Conservation (phyloP, 352 stramenopile genomes). For the Globisporangium barbulae region DNA sequence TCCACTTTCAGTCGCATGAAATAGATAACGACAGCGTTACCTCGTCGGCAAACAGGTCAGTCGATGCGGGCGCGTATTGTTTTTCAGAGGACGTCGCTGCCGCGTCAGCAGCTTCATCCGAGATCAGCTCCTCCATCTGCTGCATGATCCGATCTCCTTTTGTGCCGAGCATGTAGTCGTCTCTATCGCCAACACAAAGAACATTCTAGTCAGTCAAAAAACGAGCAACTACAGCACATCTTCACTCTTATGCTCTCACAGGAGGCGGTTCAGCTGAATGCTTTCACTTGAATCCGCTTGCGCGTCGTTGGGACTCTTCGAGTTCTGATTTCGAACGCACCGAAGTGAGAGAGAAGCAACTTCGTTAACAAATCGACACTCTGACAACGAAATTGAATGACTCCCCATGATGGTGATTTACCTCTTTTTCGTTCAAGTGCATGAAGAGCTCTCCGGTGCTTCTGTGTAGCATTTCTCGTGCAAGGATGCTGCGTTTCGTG, state of each 20-base stretch:
- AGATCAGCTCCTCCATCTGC: conserved; percentile 42
- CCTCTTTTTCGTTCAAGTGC: not conserved
- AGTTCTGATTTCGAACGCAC: not conserved
- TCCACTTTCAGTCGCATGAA: not conserved
- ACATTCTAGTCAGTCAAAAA: not conserved
- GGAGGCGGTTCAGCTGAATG: conserved; percentile 38
- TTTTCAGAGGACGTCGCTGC: not conserved
- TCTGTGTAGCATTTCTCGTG: not conserved
- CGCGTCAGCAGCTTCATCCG: conserved; percentile 3
- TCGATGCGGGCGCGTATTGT: not conserved
- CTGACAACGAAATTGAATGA: not conserved
- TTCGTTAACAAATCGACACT: not conserved
- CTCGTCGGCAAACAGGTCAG: conserved; percentile 2
- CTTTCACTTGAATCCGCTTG: conserved; percentile 8
- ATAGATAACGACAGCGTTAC: not conserved
- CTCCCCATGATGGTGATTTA: not conserved
- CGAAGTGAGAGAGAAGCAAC: not conserved
- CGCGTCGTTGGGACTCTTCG: not conserved
- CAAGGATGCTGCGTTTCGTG: not conserved
- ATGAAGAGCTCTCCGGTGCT: conserved; percentile 5
- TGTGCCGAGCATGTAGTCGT: conserved; percentile 46
- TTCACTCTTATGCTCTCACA: conserved; percentile 18
- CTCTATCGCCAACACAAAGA: conserved; percentile 18
- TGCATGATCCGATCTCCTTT: conserved; percentile 44
- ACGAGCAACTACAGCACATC: not conserved